phyloP scores from a whole-genome alignment of 805 yeast genomes.

The Hagleromyces aurorensis region DNA sequence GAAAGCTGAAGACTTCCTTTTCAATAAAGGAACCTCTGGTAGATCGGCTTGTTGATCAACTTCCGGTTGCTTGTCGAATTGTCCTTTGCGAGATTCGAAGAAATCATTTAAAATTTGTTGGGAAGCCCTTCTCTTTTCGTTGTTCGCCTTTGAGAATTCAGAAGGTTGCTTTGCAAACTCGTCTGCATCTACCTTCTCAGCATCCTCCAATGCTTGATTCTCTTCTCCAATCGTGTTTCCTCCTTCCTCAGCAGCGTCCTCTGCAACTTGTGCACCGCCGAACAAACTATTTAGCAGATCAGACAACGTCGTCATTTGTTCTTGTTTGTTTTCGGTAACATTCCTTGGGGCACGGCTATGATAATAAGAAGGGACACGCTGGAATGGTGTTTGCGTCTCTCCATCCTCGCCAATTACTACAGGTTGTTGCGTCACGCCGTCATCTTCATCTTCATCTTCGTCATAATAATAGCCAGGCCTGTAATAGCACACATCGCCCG shows the following conservation, averaged over 20 bases:
- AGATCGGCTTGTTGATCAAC: not conserved
- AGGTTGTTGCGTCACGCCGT: constrained; percentile 10
- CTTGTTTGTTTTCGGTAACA: constrained; percentile 1
- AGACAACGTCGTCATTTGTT: constrained; percentile 10
- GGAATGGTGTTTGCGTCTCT: constrained; percentile 39
- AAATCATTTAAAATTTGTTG: no score
- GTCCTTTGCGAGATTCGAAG: no score
- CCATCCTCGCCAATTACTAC: constrained; percentile 18
- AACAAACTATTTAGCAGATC: constrained; percentile 18
- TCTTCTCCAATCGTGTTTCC: constrained; percentile 4
- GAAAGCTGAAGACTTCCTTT: constrained; percentile 7
- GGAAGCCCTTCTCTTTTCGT: not conserved
- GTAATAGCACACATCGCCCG: constrained; percentile 20
- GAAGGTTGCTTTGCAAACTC: constrained; percentile 2
- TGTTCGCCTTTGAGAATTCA: not conserved
- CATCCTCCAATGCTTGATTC: constrained; percentile 2
- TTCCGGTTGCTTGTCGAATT: not conserved
- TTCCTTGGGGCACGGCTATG: constrained; percentile 12
- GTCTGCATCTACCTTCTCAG: constrained; percentile 4
- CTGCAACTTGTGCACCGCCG: constrained; percentile 11
- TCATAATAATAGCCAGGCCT: constrained; percentile 26
- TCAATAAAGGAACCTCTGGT: constrained; percentile 3
- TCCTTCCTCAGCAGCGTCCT: constrained; percentile 1
- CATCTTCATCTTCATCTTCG: constrained; percentile 26
- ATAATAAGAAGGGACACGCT: constrained; percentile 17